Conservation (phyloP, 441 rosid species). For the Raphanus hybrid region DNA sequence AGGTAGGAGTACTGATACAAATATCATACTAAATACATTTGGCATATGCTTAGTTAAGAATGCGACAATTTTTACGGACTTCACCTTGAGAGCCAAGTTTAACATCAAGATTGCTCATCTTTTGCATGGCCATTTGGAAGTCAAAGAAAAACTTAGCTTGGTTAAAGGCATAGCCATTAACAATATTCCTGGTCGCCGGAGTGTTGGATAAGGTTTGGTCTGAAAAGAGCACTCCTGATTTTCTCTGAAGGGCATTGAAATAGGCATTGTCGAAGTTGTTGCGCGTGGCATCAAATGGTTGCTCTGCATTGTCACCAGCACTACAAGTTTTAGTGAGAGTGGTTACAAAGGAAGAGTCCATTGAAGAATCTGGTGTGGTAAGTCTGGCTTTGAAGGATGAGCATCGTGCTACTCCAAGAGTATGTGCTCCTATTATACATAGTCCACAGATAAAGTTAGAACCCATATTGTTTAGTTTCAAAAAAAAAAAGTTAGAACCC, state of each 20-base stretch:
- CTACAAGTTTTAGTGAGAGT: conserved; percentile 67
- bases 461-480: not conserved
- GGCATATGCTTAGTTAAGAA: conserved; percentile 49
- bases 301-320: conserved; percentile 72
- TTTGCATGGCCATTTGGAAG: conserved; percentile 89
- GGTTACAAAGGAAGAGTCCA: conserved; percentile 60
- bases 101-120: conserved; percentile 79
- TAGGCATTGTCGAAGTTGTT: conserved; percentile 72
- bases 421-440: conserved; percentile 74
- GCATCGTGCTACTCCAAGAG: conserved; percentile 87
- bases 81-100: conserved; percentile 84
- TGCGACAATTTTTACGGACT: conserved; percentile 65
- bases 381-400: conserved; percentile 77
- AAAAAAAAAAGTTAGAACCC: not conserved
- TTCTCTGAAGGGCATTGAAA: conserved; percentile 59
- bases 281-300: conserved; percentile 67
- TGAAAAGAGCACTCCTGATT: conserved; percentile 78
- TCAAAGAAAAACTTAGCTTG: conserved; percentile 87
- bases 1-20: conserved; percentile 18
- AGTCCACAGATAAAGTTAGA: not conserved
- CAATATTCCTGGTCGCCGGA: conserved; percentile 56
- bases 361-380: conserved; percentile 49
- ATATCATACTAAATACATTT: conserved; percentile 3
- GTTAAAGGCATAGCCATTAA: conserved; percentile 71
- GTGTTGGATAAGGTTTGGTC: conserved; percentile 68